phyloP scores from a whole-genome alignment of 139 green algal species.

The Closterium sp. region DNA sequence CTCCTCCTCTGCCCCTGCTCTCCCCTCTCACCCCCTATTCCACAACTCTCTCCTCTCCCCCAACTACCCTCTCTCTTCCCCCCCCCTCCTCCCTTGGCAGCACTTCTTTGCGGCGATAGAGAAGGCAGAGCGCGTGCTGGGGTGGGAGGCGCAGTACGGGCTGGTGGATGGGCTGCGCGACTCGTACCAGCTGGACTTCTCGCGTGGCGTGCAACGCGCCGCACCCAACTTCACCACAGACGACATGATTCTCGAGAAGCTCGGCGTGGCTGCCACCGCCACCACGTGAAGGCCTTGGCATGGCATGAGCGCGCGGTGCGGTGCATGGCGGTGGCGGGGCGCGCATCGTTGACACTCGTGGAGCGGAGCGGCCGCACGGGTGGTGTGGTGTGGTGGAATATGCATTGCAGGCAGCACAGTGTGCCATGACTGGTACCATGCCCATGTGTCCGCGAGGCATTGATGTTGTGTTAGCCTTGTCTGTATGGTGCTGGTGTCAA shows the following conservation, averaged over 20 bases:
- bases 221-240: conserved; percentile 83
- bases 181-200: conserved; percentile 92
- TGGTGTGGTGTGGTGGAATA: too few species aligned
- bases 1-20: too few species aligned
- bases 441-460: too few species aligned
- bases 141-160: conserved; percentile 84
- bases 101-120: conserved; percentile 93
- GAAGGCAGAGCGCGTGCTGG: conserved; percentile 83
- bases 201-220: conserved; percentile 82
- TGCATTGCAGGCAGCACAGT: too few species aligned
- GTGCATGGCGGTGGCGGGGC: not conserved
- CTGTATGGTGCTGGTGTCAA: too few species aligned
- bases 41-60: too few species aligned
- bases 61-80: too few species aligned
- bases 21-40: not conserved
- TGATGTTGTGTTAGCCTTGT: too few species aligned
- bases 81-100: conserved; percentile 54
- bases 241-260: conserved; percentile 80
- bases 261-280: conserved; percentile 2
- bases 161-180: conserved; percentile 84
- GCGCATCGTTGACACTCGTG: too few species aligned
- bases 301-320: not conserved
- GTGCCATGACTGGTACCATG: too few species aligned
- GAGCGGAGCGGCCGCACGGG: too few species aligned
- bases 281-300: not conserved